Base-by-base conservation (phyloP, 371 early-diverging fungal species). In the Funneliformis caledonium region DNA sequence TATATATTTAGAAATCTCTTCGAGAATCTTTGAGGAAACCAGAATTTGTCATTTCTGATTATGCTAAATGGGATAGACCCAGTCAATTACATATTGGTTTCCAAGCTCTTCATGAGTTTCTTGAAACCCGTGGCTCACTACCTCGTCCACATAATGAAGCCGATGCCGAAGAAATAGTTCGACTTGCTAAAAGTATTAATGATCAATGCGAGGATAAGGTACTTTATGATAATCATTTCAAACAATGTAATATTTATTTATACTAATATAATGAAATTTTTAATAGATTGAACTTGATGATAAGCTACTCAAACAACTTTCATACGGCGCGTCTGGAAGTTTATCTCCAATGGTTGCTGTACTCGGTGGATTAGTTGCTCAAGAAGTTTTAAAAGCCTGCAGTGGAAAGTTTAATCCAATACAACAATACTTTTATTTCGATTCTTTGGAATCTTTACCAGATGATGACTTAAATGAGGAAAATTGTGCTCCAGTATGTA, bases 361-460 rank as follows among this genome's bases (percentile, higher is more conserved):
- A 31, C 90, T 98, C 83, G 99, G 99, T 82, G 99, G 99, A 78
- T 88, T 99, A 67, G 97, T 96, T 45, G 99, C 99, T 22, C 99
- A 99, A 88, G 99, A 99, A 88, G 99, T 98, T 11, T 90, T 99
- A 43, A 99, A 99, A 92, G 92, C 93, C 60, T 89, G 89, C 88
- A 96, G 96, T 85, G 98, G 97, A 79, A 99, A 99, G 85, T 99
- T 99, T 88, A 87, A 87, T 80, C 99, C 99, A 14, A 94, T 99
- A 80, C 85, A 92, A 68, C 99, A 99, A 89, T 96, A 92, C 89
- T 88, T 99, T 87, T 99, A 98, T 89, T 98, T 98, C 91, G 99
- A 99, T 89, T 95, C 97, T 14, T 90, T 98, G 64, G 99, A 99
- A 87, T 95, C 96, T 22, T 88, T 99, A 73, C 97, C 98, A 33